Percentiles rank a stretch among this genome's conserved stretches.
Conservation (phyloP, 2,329 filamentous ascomycete species). For the Phoma sp. region DNA sequence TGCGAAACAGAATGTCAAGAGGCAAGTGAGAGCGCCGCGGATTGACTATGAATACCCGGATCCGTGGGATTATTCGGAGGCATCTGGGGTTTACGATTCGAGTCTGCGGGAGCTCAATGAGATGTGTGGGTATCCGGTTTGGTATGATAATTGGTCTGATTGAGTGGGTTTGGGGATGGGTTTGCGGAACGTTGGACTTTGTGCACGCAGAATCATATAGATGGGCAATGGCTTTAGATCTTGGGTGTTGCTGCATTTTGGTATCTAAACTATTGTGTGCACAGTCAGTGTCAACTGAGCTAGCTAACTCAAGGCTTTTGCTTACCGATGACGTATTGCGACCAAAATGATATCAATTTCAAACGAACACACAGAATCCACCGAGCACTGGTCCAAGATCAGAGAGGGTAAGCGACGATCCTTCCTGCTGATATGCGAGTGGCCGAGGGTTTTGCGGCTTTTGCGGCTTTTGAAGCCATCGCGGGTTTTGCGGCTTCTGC, state of each 20-base stretch:
- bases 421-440: background rate
- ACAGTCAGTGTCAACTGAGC: too few relatives aligned
- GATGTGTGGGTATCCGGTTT: background rate
- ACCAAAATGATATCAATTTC: too few relatives aligned
- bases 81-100: background rate
- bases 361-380: too few relatives aligned
- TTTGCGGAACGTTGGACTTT: too few relatives aligned
- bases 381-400: too few relatives aligned
- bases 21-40: background rate
- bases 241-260: too few relatives aligned
- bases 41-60: background rate
- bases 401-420: too few relatives aligned
- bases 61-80: background rate
- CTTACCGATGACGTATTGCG: too few relatives aligned
- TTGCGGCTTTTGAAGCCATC: background rate
- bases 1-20: background rate
- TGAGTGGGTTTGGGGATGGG: background rate
- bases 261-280: too few relatives aligned
- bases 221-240: too few relatives aligned
- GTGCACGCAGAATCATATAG: too few relatives aligned
- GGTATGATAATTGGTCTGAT: slow-evolving; percentile 11
- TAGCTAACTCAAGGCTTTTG: too few relatives aligned
- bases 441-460: background rate
- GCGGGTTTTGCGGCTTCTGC: background rate
- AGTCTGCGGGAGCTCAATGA: slow-evolving; percentile 5